These are phyloP conservation scores for Corchorus capsularis DNA, from an alignment of 345 rosid species.

Conservation along the genomic window DNA sequence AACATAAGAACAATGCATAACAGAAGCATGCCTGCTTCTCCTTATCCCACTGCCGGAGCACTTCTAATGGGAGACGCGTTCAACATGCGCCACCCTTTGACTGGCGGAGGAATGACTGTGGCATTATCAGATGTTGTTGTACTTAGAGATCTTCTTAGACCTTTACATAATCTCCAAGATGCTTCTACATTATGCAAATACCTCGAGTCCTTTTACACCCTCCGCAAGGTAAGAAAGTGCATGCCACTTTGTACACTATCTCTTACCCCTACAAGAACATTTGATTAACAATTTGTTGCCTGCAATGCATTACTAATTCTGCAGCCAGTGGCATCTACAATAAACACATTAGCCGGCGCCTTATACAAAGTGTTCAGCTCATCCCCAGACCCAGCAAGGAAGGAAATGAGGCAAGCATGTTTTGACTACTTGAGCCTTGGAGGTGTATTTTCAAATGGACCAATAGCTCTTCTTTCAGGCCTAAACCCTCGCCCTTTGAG, in stretches of 20 bases:
- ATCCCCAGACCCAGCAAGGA: constrained; percentile 31
- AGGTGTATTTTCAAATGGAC: constrained; percentile 38
- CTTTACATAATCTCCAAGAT: not conserved
- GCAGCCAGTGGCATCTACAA: constrained; percentile 44
- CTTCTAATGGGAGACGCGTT: not conserved
- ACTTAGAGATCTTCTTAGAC: constrained; percentile 15
- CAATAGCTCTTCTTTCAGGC: constrained; percentile 38
- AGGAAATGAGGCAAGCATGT: constrained; percentile 40
- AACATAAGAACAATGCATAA: constrained; percentile 52
- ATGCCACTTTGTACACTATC: not conserved
- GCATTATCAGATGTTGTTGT: constrained; percentile 8
- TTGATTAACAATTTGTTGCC: not conserved
- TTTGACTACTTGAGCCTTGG: constrained; percentile 44
- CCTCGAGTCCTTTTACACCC: constrained; percentile 15
- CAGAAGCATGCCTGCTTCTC: constrained; percentile 58
- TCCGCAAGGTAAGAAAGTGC: not conserved
- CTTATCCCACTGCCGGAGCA: constrained; percentile 22
- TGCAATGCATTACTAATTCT: not conserved
- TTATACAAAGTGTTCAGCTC: constrained; percentile 34
- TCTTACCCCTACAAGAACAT: not conserved
- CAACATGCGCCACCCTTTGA: constrained; percentile 16
- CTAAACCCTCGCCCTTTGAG: constrained; percentile 36
- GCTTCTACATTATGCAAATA: not conserved
- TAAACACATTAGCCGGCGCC: constrained; percentile 44
- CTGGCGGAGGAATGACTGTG: constrained; percentile 14